Conservation (phyloP, 2,329 filamentous ascomycete species). For the Cercospora zeae-maydis region DNA sequence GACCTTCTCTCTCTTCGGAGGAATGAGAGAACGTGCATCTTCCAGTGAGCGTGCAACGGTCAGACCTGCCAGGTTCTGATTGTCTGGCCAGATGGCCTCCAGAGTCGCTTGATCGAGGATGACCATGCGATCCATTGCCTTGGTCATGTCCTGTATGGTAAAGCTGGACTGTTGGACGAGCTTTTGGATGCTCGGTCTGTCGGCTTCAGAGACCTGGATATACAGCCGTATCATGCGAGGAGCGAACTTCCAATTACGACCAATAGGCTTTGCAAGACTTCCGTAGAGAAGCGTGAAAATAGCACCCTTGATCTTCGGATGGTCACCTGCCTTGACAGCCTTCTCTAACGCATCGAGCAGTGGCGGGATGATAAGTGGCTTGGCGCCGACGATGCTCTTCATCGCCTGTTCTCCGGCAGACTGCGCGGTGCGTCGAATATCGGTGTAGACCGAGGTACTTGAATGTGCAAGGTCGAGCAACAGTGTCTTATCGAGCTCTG, state of each 20-base stretch:
- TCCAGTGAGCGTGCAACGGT: slow-evolving; percentile 40
- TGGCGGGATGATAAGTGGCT: slow-evolving; percentile 84
- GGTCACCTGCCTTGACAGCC: slow-evolving; percentile 75
- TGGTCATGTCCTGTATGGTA: slow-evolving; percentile 86
- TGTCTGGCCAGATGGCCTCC: slow-evolving; percentile 63
- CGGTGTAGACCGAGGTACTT: slow-evolving; percentile 85
- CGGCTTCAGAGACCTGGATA: slow-evolving; percentile 82
- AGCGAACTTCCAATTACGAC: slow-evolving; percentile 91
- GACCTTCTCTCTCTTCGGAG: slow-evolving; percentile 69
- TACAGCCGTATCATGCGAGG: slow-evolving; percentile 86
- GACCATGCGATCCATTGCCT: slow-evolving; percentile 80
- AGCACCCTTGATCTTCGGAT: slow-evolving; percentile 88
- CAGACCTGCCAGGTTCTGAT: slow-evolving; percentile 30
- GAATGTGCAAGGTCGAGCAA: slow-evolving; percentile 86
- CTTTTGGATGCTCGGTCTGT: slow-evolving; percentile 92
- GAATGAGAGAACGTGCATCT: slow-evolving; percentile 60
- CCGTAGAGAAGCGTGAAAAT: slow-evolving; percentile 89
- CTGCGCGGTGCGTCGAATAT: slow-evolving; percentile 92
- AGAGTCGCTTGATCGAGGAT: slow-evolving; percentile 71
- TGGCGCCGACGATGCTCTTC: slow-evolving; percentile 83
- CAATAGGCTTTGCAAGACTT: slow-evolving; percentile 79
- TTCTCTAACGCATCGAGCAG: slow-evolving; percentile 74
- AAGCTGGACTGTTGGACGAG: slow-evolving; percentile 78
- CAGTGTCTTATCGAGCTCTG: slow-evolving; percentile 80
- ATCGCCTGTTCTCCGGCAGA: slow-evolving; percentile 88